Base-by-base conservation (phyloP, 768 basidiomycete genomes). In the Hygrophoropsis aurantiaca region DNA sequence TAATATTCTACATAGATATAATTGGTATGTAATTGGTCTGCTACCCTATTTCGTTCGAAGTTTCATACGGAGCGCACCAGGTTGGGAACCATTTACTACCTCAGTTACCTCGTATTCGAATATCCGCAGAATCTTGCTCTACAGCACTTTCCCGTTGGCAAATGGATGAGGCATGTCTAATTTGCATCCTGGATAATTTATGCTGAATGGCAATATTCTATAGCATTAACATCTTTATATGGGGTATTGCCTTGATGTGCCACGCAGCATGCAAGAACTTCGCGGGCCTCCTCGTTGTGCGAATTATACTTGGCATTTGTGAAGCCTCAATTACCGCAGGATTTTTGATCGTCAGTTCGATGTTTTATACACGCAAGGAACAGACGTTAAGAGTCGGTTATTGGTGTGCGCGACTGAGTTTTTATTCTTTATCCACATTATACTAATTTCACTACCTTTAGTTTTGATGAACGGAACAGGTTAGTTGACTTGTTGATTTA, bases 381-480 rank as follows among this genome's bases (percentile, higher is more conserved):
- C 84, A 86, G 56, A 87, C 84, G 0, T 52, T 77, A 33, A 69
- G 87, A 10, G 78, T 88, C 16, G 86, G 87, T 3, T 87, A 85
- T 57, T 88, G 84, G 84, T 87, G 86, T 87, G 60, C 65, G 15
- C 35, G 16, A 18, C 11, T 35, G 6, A 5, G 11, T 42, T 33
- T 21, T 19, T 6, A 13, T 15, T 1, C 8, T 11, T 20, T 19
- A 11, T 9, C 9, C 16, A 5, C 20, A 30, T 32, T 37, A 16
- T 21, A 11, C 15, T 10, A n/a, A 23, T 47, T 49, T 11, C 47
- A 16, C 21, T 11, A 18, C 16, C 0, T 11, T 13, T 39, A 85
- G 85, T 86, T 58, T 66, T 88, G 46, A 87, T 87, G 86, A 86
- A 86, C 40, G 86, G 86, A 8, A 80, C 79, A 53, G 84, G 85